These are phyloP conservation scores for Neurospora sp. DNA, from an alignment of 495 filamentous ascomycete species.

Conservation along the genomic window DNA sequence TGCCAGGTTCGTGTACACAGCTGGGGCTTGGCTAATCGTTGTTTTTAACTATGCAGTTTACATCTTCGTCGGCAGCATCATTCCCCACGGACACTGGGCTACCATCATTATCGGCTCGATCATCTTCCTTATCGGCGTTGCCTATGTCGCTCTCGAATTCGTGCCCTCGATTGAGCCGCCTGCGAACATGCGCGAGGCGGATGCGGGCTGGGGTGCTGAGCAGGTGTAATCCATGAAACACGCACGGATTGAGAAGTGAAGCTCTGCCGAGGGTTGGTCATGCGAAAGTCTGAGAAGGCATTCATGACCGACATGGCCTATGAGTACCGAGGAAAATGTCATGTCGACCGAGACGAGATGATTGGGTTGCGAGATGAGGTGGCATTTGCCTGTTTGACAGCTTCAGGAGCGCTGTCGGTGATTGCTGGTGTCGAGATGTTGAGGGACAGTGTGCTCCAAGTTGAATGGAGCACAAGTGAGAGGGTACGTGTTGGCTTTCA, in stretches of 20 bases:
- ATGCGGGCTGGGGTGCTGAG: slow-evolving; percentile 86
- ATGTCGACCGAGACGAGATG: neutral
- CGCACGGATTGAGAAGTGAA: neutral
- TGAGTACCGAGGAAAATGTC: neutral
- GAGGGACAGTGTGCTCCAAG: neutral
- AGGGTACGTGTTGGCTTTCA: neutral
- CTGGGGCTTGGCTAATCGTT: neutral
- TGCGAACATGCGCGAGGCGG: slow-evolving; percentile 89
- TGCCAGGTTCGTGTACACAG: neutral
- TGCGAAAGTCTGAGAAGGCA: neutral
- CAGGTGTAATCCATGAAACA: slow-evolving; percentile 51
- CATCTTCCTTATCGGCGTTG: slow-evolving; percentile 66
- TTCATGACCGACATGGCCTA: neutral
- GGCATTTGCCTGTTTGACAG: neutral
- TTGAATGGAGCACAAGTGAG: neutral
- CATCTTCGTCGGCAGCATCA: slow-evolving; percentile 83
- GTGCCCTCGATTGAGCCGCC: slow-evolving; percentile 95
- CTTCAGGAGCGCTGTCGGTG: neutral
- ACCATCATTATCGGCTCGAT: slow-evolving; percentile 58
- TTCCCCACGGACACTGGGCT: slow-evolving; percentile 49
- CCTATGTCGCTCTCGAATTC: slow-evolving; percentile 79
- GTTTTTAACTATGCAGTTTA: slow-evolving; percentile 55
- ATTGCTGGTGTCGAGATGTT: neutral
- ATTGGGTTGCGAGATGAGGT: neutral
- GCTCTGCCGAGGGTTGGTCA: neutral